These are phyloP conservation scores for Solanum tarapatanum DNA, from an alignment of 257 asterid species.

Conservation along the genomic window DNA sequence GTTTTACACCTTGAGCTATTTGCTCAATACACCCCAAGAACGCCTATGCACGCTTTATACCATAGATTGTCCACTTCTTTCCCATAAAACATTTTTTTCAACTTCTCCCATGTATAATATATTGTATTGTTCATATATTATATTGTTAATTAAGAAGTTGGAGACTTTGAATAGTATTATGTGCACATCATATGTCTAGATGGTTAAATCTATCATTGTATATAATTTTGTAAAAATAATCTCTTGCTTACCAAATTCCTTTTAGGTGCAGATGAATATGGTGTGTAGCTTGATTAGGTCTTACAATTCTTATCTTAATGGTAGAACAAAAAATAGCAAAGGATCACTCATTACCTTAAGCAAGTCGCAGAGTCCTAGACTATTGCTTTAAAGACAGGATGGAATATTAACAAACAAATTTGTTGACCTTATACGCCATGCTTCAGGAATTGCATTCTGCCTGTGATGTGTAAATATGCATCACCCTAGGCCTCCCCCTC, in stretches of 20 bases:
- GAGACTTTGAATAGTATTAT: background rate
- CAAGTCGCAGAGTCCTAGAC: background rate
- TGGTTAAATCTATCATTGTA: background rate
- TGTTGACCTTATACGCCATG: background rate
- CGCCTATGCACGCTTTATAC: background rate
- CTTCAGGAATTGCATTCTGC: background rate
- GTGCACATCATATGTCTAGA: background rate
- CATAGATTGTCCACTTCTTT: background rate
- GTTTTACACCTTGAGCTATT: background rate
- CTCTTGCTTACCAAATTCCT: background rate
- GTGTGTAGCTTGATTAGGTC: background rate
- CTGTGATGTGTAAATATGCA: background rate
- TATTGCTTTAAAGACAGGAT: background rate
- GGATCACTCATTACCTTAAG: background rate
- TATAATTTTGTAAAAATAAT: background rate
- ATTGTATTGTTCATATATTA: background rate
- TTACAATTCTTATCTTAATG: background rate
- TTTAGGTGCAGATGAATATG: background rate
- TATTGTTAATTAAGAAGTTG: background rate
- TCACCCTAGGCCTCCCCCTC: background rate
- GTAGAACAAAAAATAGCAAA: background rate
- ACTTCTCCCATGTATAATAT: background rate
- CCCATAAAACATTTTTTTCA: background rate
- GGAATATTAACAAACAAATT: background rate
- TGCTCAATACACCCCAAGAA: background rate